Conservation (phyloP, 495 filamentous ascomycete species). For the Xylaria intraflava region DNA sequence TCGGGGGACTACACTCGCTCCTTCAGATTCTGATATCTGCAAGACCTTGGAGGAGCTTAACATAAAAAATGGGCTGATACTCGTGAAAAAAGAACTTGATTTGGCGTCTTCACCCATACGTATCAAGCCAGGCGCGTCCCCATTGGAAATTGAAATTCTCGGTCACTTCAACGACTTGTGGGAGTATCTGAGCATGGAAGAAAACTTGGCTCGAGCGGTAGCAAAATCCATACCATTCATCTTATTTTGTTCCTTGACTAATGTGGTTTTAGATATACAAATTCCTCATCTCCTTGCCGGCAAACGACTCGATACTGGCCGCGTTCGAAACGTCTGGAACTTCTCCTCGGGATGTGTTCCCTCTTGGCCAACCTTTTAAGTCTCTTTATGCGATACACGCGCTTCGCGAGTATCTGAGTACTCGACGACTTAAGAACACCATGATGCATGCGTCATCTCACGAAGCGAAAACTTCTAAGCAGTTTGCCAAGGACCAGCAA, state of each 20-base stretch:
- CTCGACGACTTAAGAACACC: constrained; percentile 21
- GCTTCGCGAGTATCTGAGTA: constrained; percentile 44
- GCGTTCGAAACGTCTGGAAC: constrained; percentile 50
- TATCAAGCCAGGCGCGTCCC: constrained; percentile 37
- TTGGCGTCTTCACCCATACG: constrained; percentile 22
- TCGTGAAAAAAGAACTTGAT: constrained; percentile 45
- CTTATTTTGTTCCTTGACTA: constrained; percentile 4
- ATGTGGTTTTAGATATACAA: constrained; percentile 56
- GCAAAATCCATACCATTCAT: constrained; percentile 1
- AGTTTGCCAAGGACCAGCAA: constrained; percentile 12
- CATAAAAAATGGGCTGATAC: constrained; percentile 55
- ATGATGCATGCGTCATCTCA: constrained; percentile 36
- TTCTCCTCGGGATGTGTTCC: constrained; percentile 56
- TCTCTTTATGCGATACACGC: constrained; percentile 67
- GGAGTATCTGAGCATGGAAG: constrained; percentile 68
- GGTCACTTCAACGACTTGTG: constrained; percentile 83
- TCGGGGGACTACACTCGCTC: constrained; percentile 42
- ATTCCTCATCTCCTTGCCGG: constrained; percentile 67
- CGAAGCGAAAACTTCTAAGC: constrained; percentile 11
- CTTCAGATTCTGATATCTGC: constrained; percentile 42
- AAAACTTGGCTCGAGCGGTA: constrained; percentile 63
- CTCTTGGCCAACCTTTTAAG: constrained; percentile 62
- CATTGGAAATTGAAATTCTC: constrained; percentile 68
- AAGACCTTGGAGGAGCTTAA: constrained; percentile 51
- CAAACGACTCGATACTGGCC: constrained; percentile 54